Percentiles rank a stretch among this genome's conserved stretches.
phyloP scores from a whole-genome alignment of 73 alveolate genomes.

The Tetrahymena thermophila region DNA sequence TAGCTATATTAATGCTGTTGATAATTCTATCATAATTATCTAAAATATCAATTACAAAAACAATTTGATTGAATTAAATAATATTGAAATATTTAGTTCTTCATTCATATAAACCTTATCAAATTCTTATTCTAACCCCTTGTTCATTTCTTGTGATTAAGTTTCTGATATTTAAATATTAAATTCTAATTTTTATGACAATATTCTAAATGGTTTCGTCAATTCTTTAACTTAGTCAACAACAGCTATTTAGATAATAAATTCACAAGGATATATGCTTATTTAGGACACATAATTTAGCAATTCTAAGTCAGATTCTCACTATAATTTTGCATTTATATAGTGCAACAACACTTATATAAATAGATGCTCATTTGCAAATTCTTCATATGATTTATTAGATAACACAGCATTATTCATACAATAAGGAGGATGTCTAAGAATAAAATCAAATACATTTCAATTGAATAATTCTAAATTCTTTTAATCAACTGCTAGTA shows the following conservation, averaged over 20 bases:
- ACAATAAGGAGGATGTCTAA: background rate
- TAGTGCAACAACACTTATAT: background rate
- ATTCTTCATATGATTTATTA: background rate
- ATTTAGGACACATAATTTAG: background rate
- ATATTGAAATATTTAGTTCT: too few species aligned
- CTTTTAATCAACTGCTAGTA: background rate
- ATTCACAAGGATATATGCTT: background rate
- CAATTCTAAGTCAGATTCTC: background rate
- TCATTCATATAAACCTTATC: background rate
- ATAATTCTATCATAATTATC: background rate
- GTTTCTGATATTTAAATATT: background rate
- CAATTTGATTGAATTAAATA: too few species aligned
- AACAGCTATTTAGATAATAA: background rate
- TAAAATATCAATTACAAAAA: too few species aligned
- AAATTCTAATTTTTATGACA: background rate
- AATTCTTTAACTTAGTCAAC: background rate
- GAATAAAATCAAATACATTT: background rate
- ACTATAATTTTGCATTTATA: background rate
- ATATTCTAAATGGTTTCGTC: background rate
- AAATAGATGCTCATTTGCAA: background rate
- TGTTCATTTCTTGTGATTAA: background rate
- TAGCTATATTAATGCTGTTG: background rate
- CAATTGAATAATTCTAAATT: background rate
- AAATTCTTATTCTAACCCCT: background rate
- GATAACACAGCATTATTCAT: background rate